phyloP scores from a whole-genome alignment of 306 rosid species.

The Gleditsia sinensis region DNA sequence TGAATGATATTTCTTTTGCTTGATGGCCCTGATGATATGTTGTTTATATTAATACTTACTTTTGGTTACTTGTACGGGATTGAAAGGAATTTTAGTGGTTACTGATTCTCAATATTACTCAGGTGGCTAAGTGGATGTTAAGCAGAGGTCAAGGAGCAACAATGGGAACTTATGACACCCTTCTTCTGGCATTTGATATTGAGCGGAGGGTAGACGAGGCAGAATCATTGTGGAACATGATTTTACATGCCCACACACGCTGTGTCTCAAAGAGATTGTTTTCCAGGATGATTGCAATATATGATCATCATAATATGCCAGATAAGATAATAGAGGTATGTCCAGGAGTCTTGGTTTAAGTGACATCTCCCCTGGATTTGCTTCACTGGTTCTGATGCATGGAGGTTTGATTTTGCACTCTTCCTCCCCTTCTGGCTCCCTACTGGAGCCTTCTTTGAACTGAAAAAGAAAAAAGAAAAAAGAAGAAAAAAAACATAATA shows the following conservation, averaged over 20 bases:
- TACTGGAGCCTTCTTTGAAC: too few species aligned
- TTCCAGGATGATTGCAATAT: slow-evolving; percentile 84
- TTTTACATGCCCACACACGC: slow-evolving; percentile 69
- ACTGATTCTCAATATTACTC: slow-evolving; percentile 30
- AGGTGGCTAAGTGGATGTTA: slow-evolving; percentile 98
- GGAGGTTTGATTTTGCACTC: too few species aligned
- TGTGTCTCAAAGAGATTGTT: slow-evolving; percentile 77
- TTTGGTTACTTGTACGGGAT: slow-evolving; percentile 23
- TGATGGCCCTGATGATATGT: neutral
- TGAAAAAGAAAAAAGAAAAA: too few species aligned
- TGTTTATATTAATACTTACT: neutral
- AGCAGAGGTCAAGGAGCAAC: slow-evolving; percentile 97
- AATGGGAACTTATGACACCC: slow-evolving; percentile 89
- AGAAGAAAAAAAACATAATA: too few species aligned
- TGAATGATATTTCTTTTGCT: slow-evolving; percentile 17
- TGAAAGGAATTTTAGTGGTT: slow-evolving; percentile 19
- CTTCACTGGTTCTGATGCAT: too few species aligned
- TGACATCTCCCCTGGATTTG: too few species aligned
- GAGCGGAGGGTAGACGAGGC: slow-evolving; percentile 88
- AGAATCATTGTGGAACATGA: slow-evolving; percentile 96
- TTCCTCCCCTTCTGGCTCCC: too few species aligned
- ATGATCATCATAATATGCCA: slow-evolving; percentile 71
- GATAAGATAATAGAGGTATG: slow-evolving; percentile 76
- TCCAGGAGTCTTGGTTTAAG: too few species aligned
- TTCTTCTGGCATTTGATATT: slow-evolving; percentile 87